These are phyloP conservation scores for Asterophora parasitica DNA, from an alignment of 768 basidiomycete genomes.

Conservation along the genomic window DNA sequence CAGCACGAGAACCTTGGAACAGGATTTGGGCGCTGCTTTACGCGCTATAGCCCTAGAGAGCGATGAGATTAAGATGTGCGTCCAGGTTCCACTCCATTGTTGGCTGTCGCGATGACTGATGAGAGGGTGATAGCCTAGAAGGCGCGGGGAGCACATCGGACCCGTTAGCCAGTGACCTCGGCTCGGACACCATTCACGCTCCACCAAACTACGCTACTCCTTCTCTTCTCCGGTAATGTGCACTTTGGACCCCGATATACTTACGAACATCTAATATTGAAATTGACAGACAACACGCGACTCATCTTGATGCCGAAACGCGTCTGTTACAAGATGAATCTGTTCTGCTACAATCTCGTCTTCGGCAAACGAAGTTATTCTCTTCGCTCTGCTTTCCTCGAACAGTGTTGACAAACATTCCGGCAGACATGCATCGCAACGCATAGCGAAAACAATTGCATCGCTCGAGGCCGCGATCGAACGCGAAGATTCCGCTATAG, in stretches of 20 bases:
- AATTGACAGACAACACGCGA: constrained; percentile 20
- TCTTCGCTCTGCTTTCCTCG: neutral
- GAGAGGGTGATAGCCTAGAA: constrained; percentile 11
- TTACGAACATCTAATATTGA: neutral
- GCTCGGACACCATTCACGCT: neutral
- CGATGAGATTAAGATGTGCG: constrained; percentile 26
- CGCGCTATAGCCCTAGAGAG: constrained; percentile 26
- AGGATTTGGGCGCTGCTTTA: constrained; percentile 16
- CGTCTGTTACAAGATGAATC: constrained; percentile 24
- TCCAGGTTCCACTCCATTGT: neutral
- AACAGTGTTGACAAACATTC: neutral
- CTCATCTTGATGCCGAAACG: constrained; percentile 22
- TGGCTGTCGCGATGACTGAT: neutral
- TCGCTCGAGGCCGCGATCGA: constrained; percentile 21
- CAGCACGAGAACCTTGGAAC: neutral
- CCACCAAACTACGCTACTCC: constrained; percentile 18
- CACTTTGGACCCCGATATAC: neutral
- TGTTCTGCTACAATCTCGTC: constrained; percentile 22
- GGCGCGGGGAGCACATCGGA: constrained; percentile 2
- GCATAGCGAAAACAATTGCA: constrained; percentile 19
- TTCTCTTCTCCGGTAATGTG: constrained; percentile 16
- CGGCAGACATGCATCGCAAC: constrained; percentile 22
- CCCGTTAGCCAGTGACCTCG: neutral
- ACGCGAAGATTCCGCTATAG: constrained; percentile 17
- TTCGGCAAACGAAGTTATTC: constrained; percentile 26